Conservation (phyloP, 768 basidiomycete species). For the Pisolithus tinctorius region DNA sequence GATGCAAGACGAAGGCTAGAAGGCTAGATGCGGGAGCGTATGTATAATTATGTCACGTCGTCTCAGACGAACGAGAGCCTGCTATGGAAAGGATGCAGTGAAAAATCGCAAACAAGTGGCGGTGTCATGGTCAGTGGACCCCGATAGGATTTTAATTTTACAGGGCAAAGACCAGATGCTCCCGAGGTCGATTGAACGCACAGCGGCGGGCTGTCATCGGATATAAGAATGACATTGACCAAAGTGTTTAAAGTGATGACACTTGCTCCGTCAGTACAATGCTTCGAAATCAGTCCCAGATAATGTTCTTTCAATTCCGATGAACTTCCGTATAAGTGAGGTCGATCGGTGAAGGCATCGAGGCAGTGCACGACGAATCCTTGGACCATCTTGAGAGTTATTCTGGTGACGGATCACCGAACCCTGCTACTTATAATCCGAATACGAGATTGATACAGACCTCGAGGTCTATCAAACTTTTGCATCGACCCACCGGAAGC, state of each 20-base stretch:
- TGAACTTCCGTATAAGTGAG: conserved; percentile 33
- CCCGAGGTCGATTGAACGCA: conserved; percentile 51
- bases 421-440: too few species aligned
- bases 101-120: conserved; percentile 43
- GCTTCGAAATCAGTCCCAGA: conserved; percentile 47
- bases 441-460: conserved; percentile 28
- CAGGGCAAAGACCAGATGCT: conserved; percentile 58
- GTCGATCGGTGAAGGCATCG: conserved; percentile 38
- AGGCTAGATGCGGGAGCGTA: too few species aligned
- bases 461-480: conserved; percentile 45
- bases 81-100: conserved; percentile 47
- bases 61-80: conserved; percentile 65
- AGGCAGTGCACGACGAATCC: conserved; percentile 45
- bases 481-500: conserved; percentile 22
- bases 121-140: conserved; percentile 47
- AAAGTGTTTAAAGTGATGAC: not conserved
- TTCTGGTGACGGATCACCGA: conserved; percentile 29
- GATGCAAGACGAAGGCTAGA: too few species aligned
- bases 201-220: conserved; percentile 49
- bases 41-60: conserved; percentile 69
- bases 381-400: conserved; percentile 54
- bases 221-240: not conserved
- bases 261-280: conserved; percentile 56
- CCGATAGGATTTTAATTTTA: conserved; percentile 44
- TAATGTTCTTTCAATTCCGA: conserved; percentile 34